Base-by-base conservation (phyloP, 2,329 filamentous ascomycete species). In the Bipolaris zeicola region DNA sequence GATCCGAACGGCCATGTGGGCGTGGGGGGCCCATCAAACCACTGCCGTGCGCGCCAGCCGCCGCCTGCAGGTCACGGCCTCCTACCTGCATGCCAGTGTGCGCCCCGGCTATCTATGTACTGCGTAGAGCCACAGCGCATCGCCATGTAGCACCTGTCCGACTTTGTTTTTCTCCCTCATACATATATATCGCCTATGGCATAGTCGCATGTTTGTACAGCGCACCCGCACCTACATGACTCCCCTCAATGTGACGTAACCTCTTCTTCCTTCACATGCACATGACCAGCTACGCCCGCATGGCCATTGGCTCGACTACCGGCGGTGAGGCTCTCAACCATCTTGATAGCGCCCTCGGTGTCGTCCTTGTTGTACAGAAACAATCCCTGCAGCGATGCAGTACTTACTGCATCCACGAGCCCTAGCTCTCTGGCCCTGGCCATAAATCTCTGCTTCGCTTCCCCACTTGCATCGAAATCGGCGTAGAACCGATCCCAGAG, bases 401-500 rank as follows among this genome's bases (percentile, higher is more conserved):
- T 93, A 73, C 93, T 98, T 14, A 92, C 81, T 49, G 84, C 81
- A 16, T 86, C 84, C 50, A 96, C 85, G 24, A 97, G 76, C 0
- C 89, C 89, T 14, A 95, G 79, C 46, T 87, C 82, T 42, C 87
- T 83, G 11, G 96, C 83, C 58, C 85, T 86, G 20, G 81, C 72
- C 62, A 98, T 77, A 78, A 99, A 98, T 16, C 83, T 80, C 66
- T 83, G 78, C 67, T 87, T 87, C 18, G 87, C 84, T 5, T 78
- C 76, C 14, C 87, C 87, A 52, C 87, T 83, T 0, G 68, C 64
- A 70, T 96, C 93, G 22, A 91, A 80, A 33, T 96, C 91, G 3
- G 90, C 89, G 71, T 98, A 99, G 79, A 98, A 99, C 18, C 95
- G 87, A 75, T 96, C 89, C 92, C 94, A 99, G 79, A 99, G 90